phyloP scores from a whole-genome alignment of 1,284 basidiomycete genomes.

The Ganoderma sinense region DNA sequence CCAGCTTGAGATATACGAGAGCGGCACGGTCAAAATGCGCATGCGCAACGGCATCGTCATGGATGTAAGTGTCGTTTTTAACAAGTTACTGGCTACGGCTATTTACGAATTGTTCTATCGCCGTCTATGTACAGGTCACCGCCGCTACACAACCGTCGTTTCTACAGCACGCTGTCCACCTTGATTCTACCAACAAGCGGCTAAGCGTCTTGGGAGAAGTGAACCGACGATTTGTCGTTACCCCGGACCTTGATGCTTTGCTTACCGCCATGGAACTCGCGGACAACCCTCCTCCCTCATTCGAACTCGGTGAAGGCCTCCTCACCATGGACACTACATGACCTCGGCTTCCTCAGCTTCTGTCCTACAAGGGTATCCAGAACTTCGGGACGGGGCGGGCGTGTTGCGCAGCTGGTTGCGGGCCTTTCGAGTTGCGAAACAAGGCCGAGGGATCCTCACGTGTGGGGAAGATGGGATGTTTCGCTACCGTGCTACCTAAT shows the following conservation, averaged over 20 bases:
- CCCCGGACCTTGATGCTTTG: slow-evolving; percentile 85
- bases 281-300: slow-evolving; percentile 45
- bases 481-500: slow-evolving; percentile 27
- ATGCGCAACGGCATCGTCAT: slow-evolving; percentile 81
- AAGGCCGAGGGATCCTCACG: slow-evolving; percentile 1
- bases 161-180: slow-evolving; percentile 85
- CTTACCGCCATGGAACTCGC: slow-evolving; percentile 72
- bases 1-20: slow-evolving; percentile 82
- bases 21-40: slow-evolving; percentile 88
- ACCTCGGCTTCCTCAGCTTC: neutral
- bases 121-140: slow-evolving; percentile 62
- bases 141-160: slow-evolving; percentile 90
- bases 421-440: slow-evolving; percentile 1
- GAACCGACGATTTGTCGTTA: slow-evolving; percentile 85
- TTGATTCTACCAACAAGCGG: slow-evolving; percentile 68
- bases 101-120: neutral
- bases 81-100: neutral
- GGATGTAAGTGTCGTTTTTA: slow-evolving; percentile 59
- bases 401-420: neutral
- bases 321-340: slow-evolving; percentile 62
- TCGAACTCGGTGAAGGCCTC: slow-evolving; percentile 54
- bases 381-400: no score
- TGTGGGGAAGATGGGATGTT: slow-evolving; percentile 18
- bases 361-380: neutral
- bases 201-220: slow-evolving; percentile 86